These are phyloP conservation scores for Candida awuae DNA, from an alignment of 805 yeast genomes.

Conservation along the genomic window DNA sequence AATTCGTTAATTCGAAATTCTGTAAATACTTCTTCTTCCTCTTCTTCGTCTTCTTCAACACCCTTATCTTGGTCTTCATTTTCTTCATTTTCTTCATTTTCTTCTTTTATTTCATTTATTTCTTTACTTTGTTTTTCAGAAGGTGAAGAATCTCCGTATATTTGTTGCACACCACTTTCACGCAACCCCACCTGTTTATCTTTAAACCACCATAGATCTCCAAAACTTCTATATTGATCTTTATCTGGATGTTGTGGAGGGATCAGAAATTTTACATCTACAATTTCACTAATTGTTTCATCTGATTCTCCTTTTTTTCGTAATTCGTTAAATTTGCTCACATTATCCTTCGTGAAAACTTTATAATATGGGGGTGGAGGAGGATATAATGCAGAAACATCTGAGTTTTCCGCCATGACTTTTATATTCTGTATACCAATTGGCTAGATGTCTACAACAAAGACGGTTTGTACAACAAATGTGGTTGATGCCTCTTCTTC, in stretches of 20 bases:
- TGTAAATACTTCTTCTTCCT: constrained; percentile 30
- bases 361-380: constrained; percentile 85
- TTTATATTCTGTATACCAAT: too few species aligned
- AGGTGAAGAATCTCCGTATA: constrained; percentile 36
- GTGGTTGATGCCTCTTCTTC: too few species aligned
- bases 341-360: constrained; percentile 64
- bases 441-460: too few species aligned
- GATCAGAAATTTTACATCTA: constrained; percentile 45
- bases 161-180: constrained; percentile 69
- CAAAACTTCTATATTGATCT: constrained; percentile 74
- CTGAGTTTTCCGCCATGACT: constrained; percentile 4
- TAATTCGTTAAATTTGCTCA: constrained; percentile 33
- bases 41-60: constrained; percentile 5
- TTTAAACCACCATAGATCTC: constrained; percentile 77
- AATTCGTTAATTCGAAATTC: constrained; percentile 61
- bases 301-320: constrained; percentile 18
- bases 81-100: constrained; percentile 5
- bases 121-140: constrained; percentile 7
- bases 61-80: neutral
- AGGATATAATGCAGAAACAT: constrained; percentile 66
- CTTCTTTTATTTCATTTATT: neutral
- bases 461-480: too few species aligned
- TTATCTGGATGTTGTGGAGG: constrained; percentile 63
- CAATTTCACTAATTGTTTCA: constrained; percentile 19
- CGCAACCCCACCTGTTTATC: constrained; percentile 71